Conservation (phyloP, 2,329 filamentous ascomycete genomes). For the Calonectria multiphialidica region DNA sequence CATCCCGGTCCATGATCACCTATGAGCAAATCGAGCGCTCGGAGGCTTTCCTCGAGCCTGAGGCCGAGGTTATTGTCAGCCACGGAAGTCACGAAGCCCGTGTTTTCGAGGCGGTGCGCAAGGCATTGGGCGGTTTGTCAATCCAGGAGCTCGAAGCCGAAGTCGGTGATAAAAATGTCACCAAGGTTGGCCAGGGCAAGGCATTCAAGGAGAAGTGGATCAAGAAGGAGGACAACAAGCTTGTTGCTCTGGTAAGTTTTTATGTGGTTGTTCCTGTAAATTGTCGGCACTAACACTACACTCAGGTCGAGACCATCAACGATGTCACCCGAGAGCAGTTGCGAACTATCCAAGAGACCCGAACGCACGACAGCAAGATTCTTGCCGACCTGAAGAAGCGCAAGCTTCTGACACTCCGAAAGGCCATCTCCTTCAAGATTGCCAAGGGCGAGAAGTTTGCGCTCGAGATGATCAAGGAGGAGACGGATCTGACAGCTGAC, state of each 20-base stretch:
- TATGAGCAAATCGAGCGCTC: slow-evolving; percentile 89
- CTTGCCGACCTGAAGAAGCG: slow-evolving; percentile 89
- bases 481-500: slow-evolving; percentile 94
- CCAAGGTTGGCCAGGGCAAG: slow-evolving; percentile 92
- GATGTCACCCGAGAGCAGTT: slow-evolving; percentile 85
- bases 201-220: slow-evolving; percentile 89
- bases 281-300: slow-evolving; percentile 13
- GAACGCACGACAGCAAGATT: slow-evolving; percentile 80
- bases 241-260: slow-evolving; percentile 63
- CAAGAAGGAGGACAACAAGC: slow-evolving; percentile 69
- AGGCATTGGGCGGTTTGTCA: slow-evolving; percentile 83
- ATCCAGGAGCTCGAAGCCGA: slow-evolving; percentile 78
- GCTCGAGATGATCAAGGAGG: slow-evolving; percentile 89
- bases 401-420: slow-evolving; percentile 87
- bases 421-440: slow-evolving; percentile 87
- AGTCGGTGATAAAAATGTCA: slow-evolving; percentile 79
- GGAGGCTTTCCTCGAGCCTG: slow-evolving; percentile 79
- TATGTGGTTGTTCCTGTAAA: background rate
- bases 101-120: slow-evolving; percentile 80
- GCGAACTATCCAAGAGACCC: slow-evolving; percentile 76
- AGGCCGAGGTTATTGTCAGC: slow-evolving; percentile 78
- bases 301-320: slow-evolving; percentile 76
- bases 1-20: slow-evolving; percentile 85
- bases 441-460: slow-evolving; percentile 90
- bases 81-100: slow-evolving; percentile 87